Evolutionary conservation across 2,329 filamentous ascomycete genomes (phyloP).

Genomic region (Xylaria sp.): DNA sequence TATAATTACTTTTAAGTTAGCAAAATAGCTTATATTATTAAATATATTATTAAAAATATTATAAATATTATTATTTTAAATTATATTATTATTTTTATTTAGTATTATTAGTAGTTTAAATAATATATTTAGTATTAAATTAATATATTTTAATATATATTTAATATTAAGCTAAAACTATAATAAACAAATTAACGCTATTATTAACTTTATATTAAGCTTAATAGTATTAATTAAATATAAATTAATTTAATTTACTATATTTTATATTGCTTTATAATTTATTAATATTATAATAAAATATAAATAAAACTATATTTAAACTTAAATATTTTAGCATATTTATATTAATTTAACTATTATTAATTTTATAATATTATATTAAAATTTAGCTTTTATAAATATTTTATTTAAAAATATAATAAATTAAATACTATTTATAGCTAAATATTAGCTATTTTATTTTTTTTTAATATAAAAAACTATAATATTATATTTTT

Average conservation of each 20-base stretch:
- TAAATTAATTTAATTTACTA: not conserved
- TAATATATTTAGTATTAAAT: not conserved
- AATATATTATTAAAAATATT: not conserved
- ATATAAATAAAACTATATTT: not conserved
- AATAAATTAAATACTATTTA: too few relatives aligned
- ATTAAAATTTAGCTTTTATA: too few relatives aligned
- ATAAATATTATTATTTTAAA: not conserved
- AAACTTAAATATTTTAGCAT: too few relatives aligned
- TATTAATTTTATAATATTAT: too few relatives aligned
- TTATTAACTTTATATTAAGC: constrained; percentile 6
- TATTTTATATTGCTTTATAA: not conserved
- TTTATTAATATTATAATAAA: not conserved
- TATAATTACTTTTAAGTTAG: not conserved
- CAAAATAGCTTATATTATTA: not conserved
- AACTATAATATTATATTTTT: too few relatives aligned
- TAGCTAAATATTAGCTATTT: too few relatives aligned
- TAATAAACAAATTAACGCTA: not conserved
- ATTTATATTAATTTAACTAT: too few relatives aligned
- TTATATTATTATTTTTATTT: not conserved
- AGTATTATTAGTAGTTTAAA: not conserved
- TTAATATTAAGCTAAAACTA: constrained; percentile 1
- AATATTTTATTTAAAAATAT: too few relatives aligned
- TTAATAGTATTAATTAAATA: not conserved
- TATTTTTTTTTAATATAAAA: too few relatives aligned
- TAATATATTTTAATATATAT: constrained; percentile 9